Evolutionary conservation across 2,329 filamentous ascomycete genomes (phyloP).

Genomic region (Pezicula neosporulosa): DNA sequence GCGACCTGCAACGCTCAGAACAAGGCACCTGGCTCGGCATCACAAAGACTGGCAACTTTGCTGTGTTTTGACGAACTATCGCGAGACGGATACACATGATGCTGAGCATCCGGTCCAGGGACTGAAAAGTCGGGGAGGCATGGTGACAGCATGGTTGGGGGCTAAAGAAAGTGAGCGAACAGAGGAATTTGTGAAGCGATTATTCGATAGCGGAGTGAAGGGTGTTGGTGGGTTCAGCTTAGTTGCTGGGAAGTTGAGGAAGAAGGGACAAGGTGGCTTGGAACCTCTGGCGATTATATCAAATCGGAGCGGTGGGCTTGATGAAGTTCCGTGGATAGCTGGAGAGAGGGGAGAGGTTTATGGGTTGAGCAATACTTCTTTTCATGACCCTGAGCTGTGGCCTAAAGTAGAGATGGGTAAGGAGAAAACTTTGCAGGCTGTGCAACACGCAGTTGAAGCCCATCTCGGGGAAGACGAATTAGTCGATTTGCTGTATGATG

Average conservation of each 20-base stretch:
- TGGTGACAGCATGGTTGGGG: constrained; percentile 61
- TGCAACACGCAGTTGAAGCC: constrained; percentile 38
- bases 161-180: constrained; percentile 44
- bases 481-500: constrained; percentile 45
- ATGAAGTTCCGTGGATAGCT: constrained; percentile 55
- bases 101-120: constrained; percentile 49
- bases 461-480: constrained; percentile 42
- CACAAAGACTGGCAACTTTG: constrained; percentile 55
- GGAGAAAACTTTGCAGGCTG: constrained; percentile 28
- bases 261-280: constrained; percentile 20
- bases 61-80: constrained; percentile 66
- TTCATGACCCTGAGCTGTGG: constrained; percentile 51
- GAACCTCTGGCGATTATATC: constrained; percentile 58
- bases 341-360: constrained; percentile 48
- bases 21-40: constrained; percentile 66
- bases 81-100: constrained; percentile 49
- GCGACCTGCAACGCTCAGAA: constrained; percentile 59
- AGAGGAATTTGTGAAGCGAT: constrained; percentile 45
- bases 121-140: constrained; percentile 55
- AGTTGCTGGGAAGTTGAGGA: constrained; percentile 56
- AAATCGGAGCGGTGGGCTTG: constrained; percentile 51
- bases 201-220: constrained; percentile 50
- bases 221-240: constrained; percentile 65
- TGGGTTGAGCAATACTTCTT: constrained; percentile 61
- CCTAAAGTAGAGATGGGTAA: constrained; percentile 55